Evolutionary conservation across 2,329 filamentous ascomycete genomes (phyloP), one percentile per base, ranked within the genome.

Genomic region (Scedosporium boydii): DNA sequence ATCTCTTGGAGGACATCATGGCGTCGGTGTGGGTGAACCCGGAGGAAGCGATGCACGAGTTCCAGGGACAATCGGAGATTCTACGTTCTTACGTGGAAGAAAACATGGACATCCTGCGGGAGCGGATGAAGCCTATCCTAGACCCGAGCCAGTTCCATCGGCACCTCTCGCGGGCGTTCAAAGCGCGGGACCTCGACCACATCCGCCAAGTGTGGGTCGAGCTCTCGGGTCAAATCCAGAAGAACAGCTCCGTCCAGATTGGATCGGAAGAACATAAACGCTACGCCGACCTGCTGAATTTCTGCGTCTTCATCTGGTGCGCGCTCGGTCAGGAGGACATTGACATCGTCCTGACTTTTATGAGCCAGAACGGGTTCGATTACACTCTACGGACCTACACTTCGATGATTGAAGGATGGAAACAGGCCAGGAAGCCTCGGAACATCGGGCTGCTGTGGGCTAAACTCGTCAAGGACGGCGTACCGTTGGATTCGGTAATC

Each of bases 321-420:
- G 72, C 73, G 6, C 61, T 73, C 2, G 69, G 70, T 1, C 64
- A 51, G 29, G 56, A 51, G 21, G 46, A 62, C 9, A 18, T 64
- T 21, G 63, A 63, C 60, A 46, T 69, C 2, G 70, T 74, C 3
- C 72, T 81, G 67, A 73, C 76, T 38, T 62, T 75, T 53, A 82
- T 82, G 78, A 66, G 70, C 38, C 66, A 69, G 46, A 65, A 82
- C 60, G 83, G 82, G 1, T 70, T 88, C 34, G 72, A 76, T 62
- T 87, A 89, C 14, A 86, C 80, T 6, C 68, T 87, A 62, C 81
- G 77, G 67, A 88, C 89, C 0, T 95, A 89, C 83, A 88, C 86
- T 46, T 77, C 83, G 53, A 88, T 95, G 82, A 83, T 95, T 66
- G 80, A 84, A 62, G 90, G 90, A 1, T 91, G 87, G 73, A 83